Evolutionary conservation across 352 stramenopile genomes (phyloP).

Genomic region (Phytophthora lateralis): DNA sequence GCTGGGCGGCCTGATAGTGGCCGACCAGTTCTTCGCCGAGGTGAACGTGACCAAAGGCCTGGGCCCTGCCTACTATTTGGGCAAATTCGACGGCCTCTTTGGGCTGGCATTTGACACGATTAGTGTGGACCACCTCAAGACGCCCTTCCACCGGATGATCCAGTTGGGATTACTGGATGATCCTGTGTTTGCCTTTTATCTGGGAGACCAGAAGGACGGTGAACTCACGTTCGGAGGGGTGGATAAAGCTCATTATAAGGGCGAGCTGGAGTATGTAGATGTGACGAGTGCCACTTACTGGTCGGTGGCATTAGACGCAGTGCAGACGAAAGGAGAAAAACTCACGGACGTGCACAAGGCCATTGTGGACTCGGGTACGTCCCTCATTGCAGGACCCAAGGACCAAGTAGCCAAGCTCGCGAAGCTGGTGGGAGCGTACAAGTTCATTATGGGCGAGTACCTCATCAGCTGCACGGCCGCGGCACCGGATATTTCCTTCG

Average conservation of each 20-base stretch:
- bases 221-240: conserved; percentile 82
- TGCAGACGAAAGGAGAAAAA: conserved; percentile 63
- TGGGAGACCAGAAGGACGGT: conserved; percentile 87
- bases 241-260: conserved; percentile 93
- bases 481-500: conserved; percentile 93
- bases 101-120: conserved; percentile 96
- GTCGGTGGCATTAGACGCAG: conserved; percentile 74
- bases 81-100: conserved; percentile 98
- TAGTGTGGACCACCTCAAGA: conserved; percentile 91
- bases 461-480: conserved; percentile 93
- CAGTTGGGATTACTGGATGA: conserved; percentile 87
- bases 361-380: conserved; percentile 97
- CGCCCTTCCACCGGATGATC: conserved; percentile 95
- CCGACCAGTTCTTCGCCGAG: conserved; percentile 94
- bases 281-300: conserved; percentile 76
- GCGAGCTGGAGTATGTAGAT: conserved; percentile 92
- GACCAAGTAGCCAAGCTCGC: conserved; percentile 89
- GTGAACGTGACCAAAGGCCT: conserved; percentile 96
- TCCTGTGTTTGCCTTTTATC: conserved; percentile 96
- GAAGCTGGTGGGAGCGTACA: conserved; percentile 83
- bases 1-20: conserved; percentile 64
- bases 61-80: conserved; percentile 93
- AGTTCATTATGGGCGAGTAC: conserved; percentile 95
- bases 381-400: conserved; percentile 93
- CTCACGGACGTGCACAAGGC: conserved; percentile 66